Percentiles rank a stretch among this genome's conserved stretches.
phyloP scores from a whole-genome alignment of 495 filamentous ascomycete genomes.

The Aspergillus asperescens region DNA sequence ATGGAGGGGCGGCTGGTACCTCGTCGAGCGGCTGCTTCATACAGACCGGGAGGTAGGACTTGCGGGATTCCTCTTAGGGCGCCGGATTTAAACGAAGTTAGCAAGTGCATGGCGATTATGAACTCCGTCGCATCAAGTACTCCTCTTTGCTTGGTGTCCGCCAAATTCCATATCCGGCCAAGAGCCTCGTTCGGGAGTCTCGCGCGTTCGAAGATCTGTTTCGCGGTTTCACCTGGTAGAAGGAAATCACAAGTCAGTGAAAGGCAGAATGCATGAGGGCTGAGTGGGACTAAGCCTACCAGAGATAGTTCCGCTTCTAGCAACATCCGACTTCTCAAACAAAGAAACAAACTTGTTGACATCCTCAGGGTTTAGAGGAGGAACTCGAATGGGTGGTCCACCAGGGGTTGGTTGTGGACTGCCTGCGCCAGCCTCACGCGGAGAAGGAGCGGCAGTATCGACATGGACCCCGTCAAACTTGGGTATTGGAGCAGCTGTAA shows the following conservation, averaged over 20 bases:
- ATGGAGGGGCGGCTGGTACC: conserved; percentile 45
- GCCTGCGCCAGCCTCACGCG: conserved; percentile 36
- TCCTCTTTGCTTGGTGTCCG: conserved; percentile 88
- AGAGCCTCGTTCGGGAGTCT: conserved; percentile 84
- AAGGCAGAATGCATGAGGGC: neutral
- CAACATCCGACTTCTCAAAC: conserved; percentile 80
- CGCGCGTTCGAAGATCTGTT: conserved; percentile 90
- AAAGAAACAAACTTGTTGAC: conserved; percentile 76
- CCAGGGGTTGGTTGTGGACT: conserved; percentile 62
- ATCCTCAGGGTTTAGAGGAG: conserved; percentile 83
- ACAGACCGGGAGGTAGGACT: conserved; percentile 77
- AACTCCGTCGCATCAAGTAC: conserved; percentile 88
- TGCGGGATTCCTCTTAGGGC: conserved; percentile 71
- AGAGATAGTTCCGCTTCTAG: conserved; percentile 68
- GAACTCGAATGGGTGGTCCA: conserved; percentile 78
- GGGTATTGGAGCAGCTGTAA: conserved; percentile 77
- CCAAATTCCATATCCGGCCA: conserved; percentile 89
- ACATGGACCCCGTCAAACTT: conserved; percentile 72
- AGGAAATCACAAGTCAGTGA: neutral
- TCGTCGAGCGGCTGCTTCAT: conserved; percentile 82
- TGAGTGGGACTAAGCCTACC: conserved; percentile 37
- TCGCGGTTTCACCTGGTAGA: conserved; percentile 67
- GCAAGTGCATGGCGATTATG: conserved; percentile 95
- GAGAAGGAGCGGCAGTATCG: conserved; percentile 37
- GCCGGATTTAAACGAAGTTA: conserved; percentile 84